These are phyloP conservation scores for Ustilago trichophora DNA, from an alignment of 1,284 basidiomycete species.

Conservation along the genomic window DNA sequence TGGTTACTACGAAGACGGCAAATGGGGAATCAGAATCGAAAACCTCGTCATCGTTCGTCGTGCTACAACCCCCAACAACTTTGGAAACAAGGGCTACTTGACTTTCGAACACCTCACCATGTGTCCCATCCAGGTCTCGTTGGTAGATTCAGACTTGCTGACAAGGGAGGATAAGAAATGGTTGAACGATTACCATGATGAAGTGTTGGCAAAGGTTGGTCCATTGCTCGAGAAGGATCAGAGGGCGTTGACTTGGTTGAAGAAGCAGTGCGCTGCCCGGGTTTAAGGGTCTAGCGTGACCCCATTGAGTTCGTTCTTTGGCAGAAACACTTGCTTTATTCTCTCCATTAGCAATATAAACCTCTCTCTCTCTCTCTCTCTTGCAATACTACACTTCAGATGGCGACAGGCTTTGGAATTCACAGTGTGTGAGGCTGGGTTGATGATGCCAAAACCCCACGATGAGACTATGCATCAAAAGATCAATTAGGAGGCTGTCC, in stretches of 20 bases:
- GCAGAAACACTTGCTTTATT: too few species aligned
- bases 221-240: constrained; percentile 79
- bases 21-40: constrained; percentile 93
- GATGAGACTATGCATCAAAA: too few species aligned
- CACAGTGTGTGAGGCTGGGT: too few species aligned
- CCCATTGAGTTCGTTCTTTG: too few species aligned
- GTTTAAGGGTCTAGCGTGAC: constrained; percentile 9
- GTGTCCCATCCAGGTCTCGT: constrained; percentile 83
- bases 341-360: too few species aligned
- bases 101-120: constrained; percentile 54
- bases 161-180: constrained; percentile 77
- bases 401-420: too few species aligned
- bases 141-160: constrained; percentile 78
- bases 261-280: constrained; percentile 70
- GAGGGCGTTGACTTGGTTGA: constrained; percentile 80
- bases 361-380: too few species aligned
- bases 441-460: too few species aligned
- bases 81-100: constrained; percentile 72
- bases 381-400: too few species aligned
- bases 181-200: constrained; percentile 85
- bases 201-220: constrained; percentile 79
- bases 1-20: constrained; percentile 90
- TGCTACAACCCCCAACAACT: constrained; percentile 77
- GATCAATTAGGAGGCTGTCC: too few species aligned
- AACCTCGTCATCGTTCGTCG: constrained; percentile 68